Base-by-base conservation (phyloP, 768 basidiomycete genomes). In the Leccinum variicolor region DNA sequence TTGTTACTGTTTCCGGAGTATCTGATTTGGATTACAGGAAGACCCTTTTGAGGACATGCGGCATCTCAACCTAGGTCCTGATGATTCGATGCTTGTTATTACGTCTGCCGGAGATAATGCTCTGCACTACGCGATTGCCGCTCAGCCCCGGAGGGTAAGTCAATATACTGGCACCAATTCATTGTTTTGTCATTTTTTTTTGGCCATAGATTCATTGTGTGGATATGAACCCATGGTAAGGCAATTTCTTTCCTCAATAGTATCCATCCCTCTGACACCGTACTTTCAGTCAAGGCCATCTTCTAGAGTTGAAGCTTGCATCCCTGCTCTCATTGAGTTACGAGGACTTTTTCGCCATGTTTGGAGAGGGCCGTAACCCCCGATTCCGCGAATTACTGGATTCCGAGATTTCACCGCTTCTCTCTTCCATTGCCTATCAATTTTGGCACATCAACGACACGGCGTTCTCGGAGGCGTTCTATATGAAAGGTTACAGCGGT, bases 81-180 rank as follows among this genome's bases (percentile, higher is more conserved):
- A 85, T 13, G 89, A 92, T 71, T 79, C 83, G 1, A 79, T 91
- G 66, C 77, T 91, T 13, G 83, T 85, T 17, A 90, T 92, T 64
- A 90, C 89, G 1, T 85, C 83, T 52, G 90, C 87, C 3, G 89
- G 89, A 0, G 89, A 90, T 70, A 92, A 92, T 67, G 86, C 87
- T 3, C 74, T 92, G 34, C 88, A 90, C 67, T 92, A 92, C 61
- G 88, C 87, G 8, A 84, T 87, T 55, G 79, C 77, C n/a, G 84
- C 82, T 2, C 69, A 76, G 29, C 86, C 86, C 3, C 76, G 81
- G 55, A 75, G 81, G 49, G 81, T 82, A 58, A 50, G 77, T 64
- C 28, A 47, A 51, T 33, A 45, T 52, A 6, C 26, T 41, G 2
- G 7, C 26, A 8, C 33, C 25, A 15, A 6, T 61, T 59, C 10